phyloP scores from a whole-genome alignment of 2,329 filamentous ascomycete species.

The Neofusicoccum umdonicola region DNA sequence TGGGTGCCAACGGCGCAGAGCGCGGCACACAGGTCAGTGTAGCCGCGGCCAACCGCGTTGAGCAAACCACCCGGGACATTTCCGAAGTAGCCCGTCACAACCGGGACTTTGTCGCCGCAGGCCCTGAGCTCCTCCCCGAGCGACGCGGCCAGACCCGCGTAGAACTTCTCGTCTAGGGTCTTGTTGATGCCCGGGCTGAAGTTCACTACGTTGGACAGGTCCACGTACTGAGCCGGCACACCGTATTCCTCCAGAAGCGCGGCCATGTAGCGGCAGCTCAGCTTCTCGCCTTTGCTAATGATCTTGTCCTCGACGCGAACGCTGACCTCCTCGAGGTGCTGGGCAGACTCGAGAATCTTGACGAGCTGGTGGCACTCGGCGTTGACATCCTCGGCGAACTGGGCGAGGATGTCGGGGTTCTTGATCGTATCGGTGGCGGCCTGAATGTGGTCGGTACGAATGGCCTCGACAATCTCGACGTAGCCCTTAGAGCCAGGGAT shows the following conservation, averaged over 20 bases:
- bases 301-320: constrained; percentile 64
- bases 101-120: constrained; percentile 45
- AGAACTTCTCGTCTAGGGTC: constrained; percentile 48
- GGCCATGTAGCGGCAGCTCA: constrained; percentile 90
- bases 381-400: constrained; percentile 66
- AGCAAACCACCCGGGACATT: constrained; percentile 87
- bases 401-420: constrained; percentile 43
- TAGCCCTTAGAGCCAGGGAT: constrained; percentile 53
- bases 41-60: constrained; percentile 88
- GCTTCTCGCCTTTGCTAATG: constrained; percentile 91
- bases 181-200: constrained; percentile 46
- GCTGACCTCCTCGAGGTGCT: constrained; percentile 54
- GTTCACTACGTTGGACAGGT: constrained; percentile 78
- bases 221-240: constrained; percentile 84
- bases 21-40: constrained; percentile 94
- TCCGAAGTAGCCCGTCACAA: constrained; percentile 87
- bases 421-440: constrained; percentile 59
- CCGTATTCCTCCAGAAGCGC: constrained; percentile 76
- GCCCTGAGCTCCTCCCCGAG: constrained; percentile 44
- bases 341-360: constrained; percentile 68
- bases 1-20: constrained; percentile 84
- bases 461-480: constrained; percentile 72
- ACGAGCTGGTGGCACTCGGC: constrained; percentile 77
- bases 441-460: constrained; percentile 76
- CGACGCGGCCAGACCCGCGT: constrained; percentile 40